Conservation (phyloP, 805 yeast species). For the Metschnikowia gelsemii region DNA sequence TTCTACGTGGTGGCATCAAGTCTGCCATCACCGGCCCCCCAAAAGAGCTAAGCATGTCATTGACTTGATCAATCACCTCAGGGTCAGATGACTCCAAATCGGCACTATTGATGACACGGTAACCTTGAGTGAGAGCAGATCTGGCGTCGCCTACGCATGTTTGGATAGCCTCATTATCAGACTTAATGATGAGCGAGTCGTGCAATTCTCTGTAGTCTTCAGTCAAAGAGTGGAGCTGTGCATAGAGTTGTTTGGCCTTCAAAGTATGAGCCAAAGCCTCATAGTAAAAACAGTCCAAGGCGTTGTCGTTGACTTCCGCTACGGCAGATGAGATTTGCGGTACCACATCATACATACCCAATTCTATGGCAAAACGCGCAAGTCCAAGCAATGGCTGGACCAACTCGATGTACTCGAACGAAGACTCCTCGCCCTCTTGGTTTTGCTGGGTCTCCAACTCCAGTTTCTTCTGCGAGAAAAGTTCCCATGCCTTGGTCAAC, state of each 20-base stretch:
- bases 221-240: slow-evolving; percentile 28
- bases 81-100: slow-evolving; percentile 49
- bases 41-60: slow-evolving; percentile 48
- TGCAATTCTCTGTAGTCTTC: slow-evolving; percentile 45
- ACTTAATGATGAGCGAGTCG: slow-evolving; percentile 20
- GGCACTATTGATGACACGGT: slow-evolving; percentile 40
- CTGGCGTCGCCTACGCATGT: slow-evolving; percentile 40
- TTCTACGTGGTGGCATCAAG: slow-evolving; percentile 34
- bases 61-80: slow-evolving; percentile 58
- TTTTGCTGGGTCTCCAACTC: slow-evolving; percentile 44
- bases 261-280: slow-evolving; percentile 75
- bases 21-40: slow-evolving; percentile 61
- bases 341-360: slow-evolving; percentile 67
- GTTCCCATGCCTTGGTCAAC: slow-evolving; percentile 66
- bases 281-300: slow-evolving; percentile 77
- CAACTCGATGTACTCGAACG: slow-evolving; percentile 56
- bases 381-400: slow-evolving; percentile 73
- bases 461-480: slow-evolving; percentile 54
- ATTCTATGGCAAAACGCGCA: slow-evolving; percentile 73
- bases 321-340: slow-evolving; percentile 61
- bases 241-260: slow-evolving; percentile 29
- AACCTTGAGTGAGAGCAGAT: slow-evolving; percentile 45
- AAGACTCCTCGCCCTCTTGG: slow-evolving; percentile 34
- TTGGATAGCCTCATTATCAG: slow-evolving; percentile 29
- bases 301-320: slow-evolving; percentile 80